These are phyloP conservation scores for Xylaria curta DNA, from an alignment of 495 filamentous ascomycete species.

Conservation along the genomic window DNA sequence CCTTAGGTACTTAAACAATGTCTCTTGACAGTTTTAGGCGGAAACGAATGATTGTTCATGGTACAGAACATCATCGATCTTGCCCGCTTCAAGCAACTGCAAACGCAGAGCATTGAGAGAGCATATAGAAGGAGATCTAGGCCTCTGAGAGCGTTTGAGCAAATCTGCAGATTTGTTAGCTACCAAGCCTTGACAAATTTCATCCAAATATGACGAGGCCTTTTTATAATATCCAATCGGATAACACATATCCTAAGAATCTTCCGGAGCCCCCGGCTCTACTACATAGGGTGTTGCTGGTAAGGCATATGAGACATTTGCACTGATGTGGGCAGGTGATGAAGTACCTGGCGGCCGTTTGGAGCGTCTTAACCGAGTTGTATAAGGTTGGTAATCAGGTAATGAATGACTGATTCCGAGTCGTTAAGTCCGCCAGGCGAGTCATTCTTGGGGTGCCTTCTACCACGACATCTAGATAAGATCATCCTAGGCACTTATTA, in stretches of 20 bases:
- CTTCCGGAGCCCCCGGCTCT: neutral
- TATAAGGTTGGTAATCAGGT: neutral
- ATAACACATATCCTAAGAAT: neutral
- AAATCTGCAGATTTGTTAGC: constrained; percentile 17
- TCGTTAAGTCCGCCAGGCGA: constrained; percentile 8
- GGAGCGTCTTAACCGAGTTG: neutral
- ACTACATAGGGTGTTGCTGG: neutral
- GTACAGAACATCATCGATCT: neutral
- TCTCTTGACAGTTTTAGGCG: neutral
- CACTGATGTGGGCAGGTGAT: neutral
- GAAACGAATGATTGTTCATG: neutral
- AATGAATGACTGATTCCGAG: neutral
- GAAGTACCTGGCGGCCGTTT: neutral
- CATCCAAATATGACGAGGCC: neutral
- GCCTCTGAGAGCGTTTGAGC: neutral
- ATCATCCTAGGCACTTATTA: neutral
- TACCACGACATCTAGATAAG: neutral
- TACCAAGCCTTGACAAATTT: neutral
- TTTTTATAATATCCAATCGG: neutral
- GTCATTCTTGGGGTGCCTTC: constrained; percentile 5
- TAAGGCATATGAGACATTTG: neutral
- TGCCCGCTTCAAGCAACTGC: neutral
- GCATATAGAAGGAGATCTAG: constrained; percentile 3
- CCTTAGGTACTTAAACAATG: neutral
- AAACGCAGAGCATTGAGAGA: neutral